Base-by-base conservation (phyloP, 345 rosid genomes). In the Litchi chinensis region DNA sequence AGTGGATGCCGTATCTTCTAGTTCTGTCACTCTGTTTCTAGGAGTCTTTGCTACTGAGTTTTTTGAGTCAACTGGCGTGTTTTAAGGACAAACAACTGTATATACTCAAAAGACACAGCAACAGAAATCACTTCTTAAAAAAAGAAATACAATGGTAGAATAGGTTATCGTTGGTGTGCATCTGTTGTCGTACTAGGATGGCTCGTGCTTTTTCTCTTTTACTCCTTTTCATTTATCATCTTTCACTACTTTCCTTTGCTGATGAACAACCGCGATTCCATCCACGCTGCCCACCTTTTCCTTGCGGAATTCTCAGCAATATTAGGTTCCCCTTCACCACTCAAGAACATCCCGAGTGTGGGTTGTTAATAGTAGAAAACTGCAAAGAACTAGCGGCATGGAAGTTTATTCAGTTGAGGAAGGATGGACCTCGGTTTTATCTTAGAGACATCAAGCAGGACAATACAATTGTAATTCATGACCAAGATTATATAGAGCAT, bases 381-480 rank as follows among this genome's bases (percentile, higher is more conserved):
- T 91, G 92, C 73, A 54, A n/a, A n/a, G 8, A 24, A 2, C 37
- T 15, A 19, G 11, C 64, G 0, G 0, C 71, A 69, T 52, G n/a
- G n/a, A 81, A 32, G 78, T 80, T 85, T 65, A 81, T 87, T 65
- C 87, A 85, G 68, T 68, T 91, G 68, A 81, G 7, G 68, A 68
- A 41, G 43, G 65, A 48, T 0, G 87, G 85, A 21, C 2, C 11
- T 11, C 78, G 82, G 82, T 89, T 82, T 59, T 6, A 39, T 67
- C 9, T 88, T 37, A 5, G 6, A 0, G 43, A n/a, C 60, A 82
- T 91, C 72, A 73, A 81, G 54, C 81, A 84, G 74, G 87, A 79
- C 46, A 10, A 32, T 62, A 57, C 70, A 0, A 65, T 86, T 19
- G 57, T 19, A 21, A 76, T 83, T 50, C 73, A 40, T 0, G 88